Base-by-base conservation (phyloP, 2,329 filamentous ascomycete genomes). In the Raffaelea arxii region DNA sequence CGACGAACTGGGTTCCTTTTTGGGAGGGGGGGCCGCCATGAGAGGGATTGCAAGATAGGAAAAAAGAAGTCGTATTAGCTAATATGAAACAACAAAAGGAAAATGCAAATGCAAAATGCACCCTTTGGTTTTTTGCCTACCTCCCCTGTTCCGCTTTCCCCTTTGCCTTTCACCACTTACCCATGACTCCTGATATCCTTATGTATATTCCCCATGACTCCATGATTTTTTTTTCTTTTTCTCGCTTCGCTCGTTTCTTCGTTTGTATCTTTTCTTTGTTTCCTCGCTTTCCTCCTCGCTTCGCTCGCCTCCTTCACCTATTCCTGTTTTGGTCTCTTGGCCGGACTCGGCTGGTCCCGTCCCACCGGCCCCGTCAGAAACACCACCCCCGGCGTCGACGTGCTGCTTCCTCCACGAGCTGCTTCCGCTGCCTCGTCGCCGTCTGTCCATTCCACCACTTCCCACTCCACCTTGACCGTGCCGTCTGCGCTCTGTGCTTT, bases 371-470 rank as follows among this genome's bases (percentile, higher is more conserved):
- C 71, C 67, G 41, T 62, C 62, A n/a, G n/a, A n/a, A n/a, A n/a
- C n/a, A n/a, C n/a, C n/a, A n/a, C n/a, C n/a, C 5, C 41, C 37
- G 37, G 59, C 61, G 78, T 78, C 53, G 25, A 35, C n/a, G n/a
- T n/a, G n/a, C n/a, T n/a, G n/a, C n/a, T n/a, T n/a, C n/a, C n/a
- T n/a, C n/a, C n/a, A n/a, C n/a, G 10, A 76, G 67, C 65, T 80
- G 30, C 27, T 18, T 14, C 79, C 46, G 62, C 65, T 18, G 63
- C 60, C 42, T 58, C 58, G 51, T 43, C 59, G 9, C 66, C 70
- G 44, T 70, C 72, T 41, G 70, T 75, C 71, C 77, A 90, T 65
- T 95, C 89, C 35, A 82, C 72, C 52, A 95, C 74, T 64, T 94
- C 88, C 86, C 87, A 94, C 58, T 92, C 83, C 11, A 92, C 74